A percentile compares a stretch with the other conserved stretches of the same genome.
phyloP scores from a whole-genome alignment of 495 filamentous ascomycete species.

The Lindgomyces ingoldianus region DNA sequence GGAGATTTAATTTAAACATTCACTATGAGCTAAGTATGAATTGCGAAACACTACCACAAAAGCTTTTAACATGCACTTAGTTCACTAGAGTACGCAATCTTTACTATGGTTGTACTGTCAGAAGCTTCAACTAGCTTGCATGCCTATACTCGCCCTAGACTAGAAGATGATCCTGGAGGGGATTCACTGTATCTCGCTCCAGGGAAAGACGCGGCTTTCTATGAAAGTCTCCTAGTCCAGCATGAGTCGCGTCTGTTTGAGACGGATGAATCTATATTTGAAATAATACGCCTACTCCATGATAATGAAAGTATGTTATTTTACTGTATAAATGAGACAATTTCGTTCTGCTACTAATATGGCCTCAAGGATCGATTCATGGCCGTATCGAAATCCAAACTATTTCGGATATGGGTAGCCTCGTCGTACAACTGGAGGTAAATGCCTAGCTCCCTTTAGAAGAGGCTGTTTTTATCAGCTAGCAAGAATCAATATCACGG shows the following conservation, averaged over 20 bases:
- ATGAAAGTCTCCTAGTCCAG: neutral
- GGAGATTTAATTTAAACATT: too few species aligned
- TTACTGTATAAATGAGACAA: neutral
- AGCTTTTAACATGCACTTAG: too few species aligned
- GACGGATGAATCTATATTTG: neutral
- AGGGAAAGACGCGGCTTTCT: neutral
- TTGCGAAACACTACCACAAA: too few species aligned
- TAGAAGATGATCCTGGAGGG: neutral
- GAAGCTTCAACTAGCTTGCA: neutral
- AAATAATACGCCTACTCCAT: neutral
- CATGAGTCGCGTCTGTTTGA: neutral
- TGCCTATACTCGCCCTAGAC: neutral
- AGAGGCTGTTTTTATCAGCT: neutral
- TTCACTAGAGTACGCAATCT: too few species aligned
- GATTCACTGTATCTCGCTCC: neutral
- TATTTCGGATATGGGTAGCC: neutral
- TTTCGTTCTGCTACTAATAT: neutral
- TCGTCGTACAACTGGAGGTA: neutral
- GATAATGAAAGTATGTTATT: neutral
- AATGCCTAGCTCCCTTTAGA: neutral
- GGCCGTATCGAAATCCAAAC: neutral
- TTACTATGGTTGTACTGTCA: neutral
- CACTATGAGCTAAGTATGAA: too few species aligned
- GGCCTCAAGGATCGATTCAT: neutral
- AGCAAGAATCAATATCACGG: neutral